Evolutionary conservation across 441 rosid species (phyloP).

Genomic region (Melianthus villosus): DNA sequence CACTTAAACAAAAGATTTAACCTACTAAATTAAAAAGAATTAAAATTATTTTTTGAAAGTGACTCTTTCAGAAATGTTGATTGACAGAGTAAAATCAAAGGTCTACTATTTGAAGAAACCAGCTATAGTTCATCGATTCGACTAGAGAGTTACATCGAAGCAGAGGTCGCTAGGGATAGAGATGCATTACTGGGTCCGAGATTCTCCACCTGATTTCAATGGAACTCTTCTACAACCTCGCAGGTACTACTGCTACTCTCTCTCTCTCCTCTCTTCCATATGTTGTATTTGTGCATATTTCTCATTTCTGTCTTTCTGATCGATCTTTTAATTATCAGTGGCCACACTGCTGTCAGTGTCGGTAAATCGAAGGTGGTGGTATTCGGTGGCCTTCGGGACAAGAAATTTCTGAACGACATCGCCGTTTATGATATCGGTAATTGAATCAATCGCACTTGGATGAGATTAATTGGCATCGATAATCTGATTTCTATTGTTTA

Average conservation of each 20-base stretch:
- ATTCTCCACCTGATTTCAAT: conserved; percentile 59
- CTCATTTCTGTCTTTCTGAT: background rate
- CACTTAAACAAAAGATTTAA: too few relatives aligned
- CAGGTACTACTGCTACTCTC: conserved; percentile 28
- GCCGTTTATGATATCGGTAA: conserved; percentile 67
- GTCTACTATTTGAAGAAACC: too few relatives aligned
- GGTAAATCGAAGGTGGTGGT: conserved; percentile 74
- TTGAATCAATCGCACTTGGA: background rate
- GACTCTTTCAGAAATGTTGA: too few relatives aligned
- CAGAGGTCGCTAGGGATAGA: too few relatives aligned
- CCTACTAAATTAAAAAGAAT: too few relatives aligned
- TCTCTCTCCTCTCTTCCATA: background rate
- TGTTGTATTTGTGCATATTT: background rate
- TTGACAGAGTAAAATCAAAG: too few relatives aligned
- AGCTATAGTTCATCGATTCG: too few relatives aligned
- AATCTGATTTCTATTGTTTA: too few relatives aligned
- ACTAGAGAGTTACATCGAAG: too few relatives aligned
- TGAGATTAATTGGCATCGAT: too few relatives aligned
- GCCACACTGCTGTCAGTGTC: conserved; percentile 62
- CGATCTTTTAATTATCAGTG: conserved; percentile 28
- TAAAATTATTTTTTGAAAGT: too few relatives aligned
- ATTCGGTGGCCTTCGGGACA: conserved; percentile 79
- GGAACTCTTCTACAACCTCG: conserved; percentile 72
- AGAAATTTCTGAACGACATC: conserved; percentile 59
- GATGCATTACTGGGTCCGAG: conserved; percentile 89